These are phyloP conservation scores for Fragosphaeria purpurea DNA, from an alignment of 2,329 filamentous ascomycete genomes.

Conservation along the genomic window DNA sequence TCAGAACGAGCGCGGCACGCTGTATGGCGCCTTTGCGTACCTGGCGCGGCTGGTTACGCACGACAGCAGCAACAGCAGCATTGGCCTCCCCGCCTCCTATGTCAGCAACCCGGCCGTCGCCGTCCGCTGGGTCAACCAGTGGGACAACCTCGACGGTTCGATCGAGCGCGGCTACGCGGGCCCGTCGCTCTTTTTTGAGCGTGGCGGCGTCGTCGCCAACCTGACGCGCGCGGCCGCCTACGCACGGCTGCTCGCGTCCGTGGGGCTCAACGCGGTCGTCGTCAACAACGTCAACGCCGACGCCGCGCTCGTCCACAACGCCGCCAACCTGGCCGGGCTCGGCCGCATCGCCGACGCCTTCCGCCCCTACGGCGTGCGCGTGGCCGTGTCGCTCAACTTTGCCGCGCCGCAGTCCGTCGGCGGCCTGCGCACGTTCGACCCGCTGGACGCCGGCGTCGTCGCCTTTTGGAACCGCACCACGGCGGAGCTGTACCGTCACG, in stretches of 20 bases:
- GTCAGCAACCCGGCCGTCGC: conserved; percentile 47
- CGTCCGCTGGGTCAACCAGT: conserved; percentile 62
- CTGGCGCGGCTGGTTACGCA: conserved; percentile 55
- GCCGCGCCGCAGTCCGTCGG: conserved; percentile 50
- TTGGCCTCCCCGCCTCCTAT: conserved; percentile 34
- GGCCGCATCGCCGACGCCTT: conserved; percentile 53
- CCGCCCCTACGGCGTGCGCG: conserved; percentile 55
- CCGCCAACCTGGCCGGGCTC: conserved; percentile 50
- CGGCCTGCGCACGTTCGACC: conserved; percentile 53
- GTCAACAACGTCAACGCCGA: conserved; percentile 68
- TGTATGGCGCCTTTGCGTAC: conserved; percentile 62
- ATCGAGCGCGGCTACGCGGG: conserved; percentile 62
- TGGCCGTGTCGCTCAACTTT: conserved; percentile 60
- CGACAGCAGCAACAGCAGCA: conserved; percentile 46
- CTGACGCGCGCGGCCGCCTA: conserved; percentile 51
- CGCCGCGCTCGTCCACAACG: conserved; percentile 39
- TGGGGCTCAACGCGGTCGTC: conserved; percentile 55
- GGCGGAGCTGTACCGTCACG: conserved; percentile 43
- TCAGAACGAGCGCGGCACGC: conserved; percentile 54
- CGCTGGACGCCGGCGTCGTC: conserved; percentile 49
- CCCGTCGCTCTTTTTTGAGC: conserved; percentile 56
- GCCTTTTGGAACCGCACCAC: conserved; percentile 54
- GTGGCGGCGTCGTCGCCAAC: conserved; percentile 46
- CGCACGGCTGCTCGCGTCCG: conserved; percentile 55
- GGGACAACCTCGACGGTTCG: conserved; percentile 60